Percentiles rank a stretch among this genome's conserved stretches.
Conservation (phyloP, 2,329 filamentous ascomycete species). For the Xylariaceae sp. region DNA sequence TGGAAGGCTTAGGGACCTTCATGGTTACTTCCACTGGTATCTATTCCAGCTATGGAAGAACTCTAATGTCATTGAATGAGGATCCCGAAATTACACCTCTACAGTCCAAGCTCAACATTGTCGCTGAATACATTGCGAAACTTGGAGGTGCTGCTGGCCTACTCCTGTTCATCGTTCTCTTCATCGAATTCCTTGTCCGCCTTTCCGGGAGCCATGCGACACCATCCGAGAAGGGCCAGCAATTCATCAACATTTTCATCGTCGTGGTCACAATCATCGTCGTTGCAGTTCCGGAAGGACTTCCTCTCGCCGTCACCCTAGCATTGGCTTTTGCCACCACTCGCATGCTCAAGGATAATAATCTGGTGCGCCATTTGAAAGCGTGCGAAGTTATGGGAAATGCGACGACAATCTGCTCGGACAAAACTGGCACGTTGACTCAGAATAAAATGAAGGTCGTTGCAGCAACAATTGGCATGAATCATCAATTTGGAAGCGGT, state of each 20-base stretch:
- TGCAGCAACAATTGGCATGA: conserved; percentile 63
- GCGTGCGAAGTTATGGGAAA: conserved; percentile 85
- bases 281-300: conserved; percentile 78
- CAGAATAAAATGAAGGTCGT: conserved; percentile 75
- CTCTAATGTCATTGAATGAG: conserved; percentile 75
- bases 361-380: conserved; percentile 76
- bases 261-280: conserved; percentile 82
- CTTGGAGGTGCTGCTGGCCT: conserved; percentile 79
- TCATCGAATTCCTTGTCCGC: conserved; percentile 83
- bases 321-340: conserved; percentile 79
- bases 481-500: conserved; percentile 59
- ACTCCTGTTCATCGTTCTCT: conserved; percentile 80
- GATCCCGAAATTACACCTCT: conserved; percentile 78
- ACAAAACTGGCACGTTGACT: conserved; percentile 72
- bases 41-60: conserved; percentile 78
- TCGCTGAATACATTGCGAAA: conserved; percentile 80
- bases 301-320: conserved; percentile 79
- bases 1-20: conserved; percentile 78
- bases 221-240: conserved; percentile 78
- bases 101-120: conserved; percentile 76
- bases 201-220: conserved; percentile 53
- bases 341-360: conserved; percentile 79
- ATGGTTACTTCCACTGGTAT: conserved; percentile 76
- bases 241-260: conserved; percentile 78
- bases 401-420: conserved; percentile 73